These are phyloP conservation scores for Dendrobium catenatum DNA, from an alignment of 106 monocot species.

Conservation along the genomic window DNA sequence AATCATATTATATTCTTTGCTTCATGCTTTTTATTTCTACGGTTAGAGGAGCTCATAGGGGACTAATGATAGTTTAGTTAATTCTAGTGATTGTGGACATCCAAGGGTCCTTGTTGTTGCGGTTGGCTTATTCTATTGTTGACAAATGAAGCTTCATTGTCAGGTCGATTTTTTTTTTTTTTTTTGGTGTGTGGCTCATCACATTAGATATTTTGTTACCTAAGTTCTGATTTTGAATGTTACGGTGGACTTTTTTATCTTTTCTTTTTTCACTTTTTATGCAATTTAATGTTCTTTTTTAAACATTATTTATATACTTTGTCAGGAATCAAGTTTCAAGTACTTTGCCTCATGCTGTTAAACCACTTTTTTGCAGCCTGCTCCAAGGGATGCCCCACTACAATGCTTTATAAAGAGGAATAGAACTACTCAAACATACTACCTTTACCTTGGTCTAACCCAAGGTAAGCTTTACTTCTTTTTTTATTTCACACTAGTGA, in stretches of 20 bases:
- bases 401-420: conserved; percentile 88
- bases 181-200: background rate
- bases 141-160: background rate
- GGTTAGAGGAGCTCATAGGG: background rate
- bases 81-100: too few relatives aligned
- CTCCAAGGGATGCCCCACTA: conserved; percentile 55
- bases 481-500: background rate
- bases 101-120: too few relatives aligned
- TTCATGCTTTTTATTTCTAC: background rate
- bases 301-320: background rate
- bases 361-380: conserved; percentile 45
- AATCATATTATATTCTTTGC: background rate
- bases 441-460: conserved; percentile 72
- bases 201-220: background rate
- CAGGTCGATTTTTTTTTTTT: too few relatives aligned
- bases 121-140: background rate
- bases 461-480: conserved; percentile 35
- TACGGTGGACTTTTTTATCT: background rate
- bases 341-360: background rate
- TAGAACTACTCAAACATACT: conserved; percentile 45
- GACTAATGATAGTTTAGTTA: too few relatives aligned
- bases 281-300: background rate
- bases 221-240: background rate
- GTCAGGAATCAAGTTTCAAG: too few relatives aligned
- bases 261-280: background rate